Evolutionary conservation across 1,139 yeast species (phyloP), one percentile per base, ranked within the genome.

Genomic region (Blastobotrys capitulatus): DNA sequence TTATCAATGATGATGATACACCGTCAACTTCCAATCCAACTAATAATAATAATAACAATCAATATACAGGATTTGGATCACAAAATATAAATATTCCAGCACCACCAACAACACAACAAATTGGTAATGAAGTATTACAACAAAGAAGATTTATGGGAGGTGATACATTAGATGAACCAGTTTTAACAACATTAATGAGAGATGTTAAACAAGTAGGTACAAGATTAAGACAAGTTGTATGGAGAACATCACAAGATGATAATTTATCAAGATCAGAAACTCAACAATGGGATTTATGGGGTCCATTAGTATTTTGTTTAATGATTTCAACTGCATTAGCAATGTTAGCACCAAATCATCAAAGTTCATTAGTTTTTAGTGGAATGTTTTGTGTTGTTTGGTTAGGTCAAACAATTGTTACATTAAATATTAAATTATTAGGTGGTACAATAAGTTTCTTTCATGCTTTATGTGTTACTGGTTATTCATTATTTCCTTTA

Each of bases 281-380:
- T 22, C 61, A 64, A 46, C 92, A 85, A 48, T 86, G 95, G 95
- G 95, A 86, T 66, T 69, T 86, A 46, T 87, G 95, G 95, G 96
- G 96, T 0, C 96, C 96, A 1, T 70, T 87, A 52, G 76, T 86
- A 27, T 85, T 87, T 60, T 81, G 87, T 16, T 71, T 87, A 45
- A 66, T 74, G 16, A 82, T 83, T 55, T 73, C 89, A 6, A 78
- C 86, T 42, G 71, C 59, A 58, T 75, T 64, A 52, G 72, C 76
- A 34, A 54, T 72, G 54, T 56, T 71, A 38, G 73, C 77, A 2
- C 72, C 75, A 12, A 62, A 63, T 44, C 59, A 67, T 13, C 70
- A 68, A 50, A 54, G 71, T 19, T 71, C 77, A 1, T 65, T 69
- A 43, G 78, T 77, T 67, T 87, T 70, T 70, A 82, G 79, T 63